These are phyloP conservation scores for Alternaria arbusti DNA, from an alignment of 2,329 filamentous ascomycete species.

Conservation along the genomic window DNA sequence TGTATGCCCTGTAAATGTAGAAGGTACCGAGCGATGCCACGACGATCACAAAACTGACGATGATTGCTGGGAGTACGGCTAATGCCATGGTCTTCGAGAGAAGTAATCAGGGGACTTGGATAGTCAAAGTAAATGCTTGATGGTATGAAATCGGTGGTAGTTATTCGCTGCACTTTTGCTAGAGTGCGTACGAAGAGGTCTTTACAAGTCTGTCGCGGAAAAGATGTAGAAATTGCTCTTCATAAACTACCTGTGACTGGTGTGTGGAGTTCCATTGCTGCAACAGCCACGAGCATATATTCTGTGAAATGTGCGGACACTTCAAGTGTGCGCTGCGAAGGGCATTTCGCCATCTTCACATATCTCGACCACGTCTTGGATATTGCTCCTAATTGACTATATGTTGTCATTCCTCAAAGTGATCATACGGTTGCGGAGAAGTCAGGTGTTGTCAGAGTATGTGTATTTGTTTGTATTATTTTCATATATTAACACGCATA, in stretches of 20 bases:
- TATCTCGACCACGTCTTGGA: not conserved
- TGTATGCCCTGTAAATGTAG: not conserved
- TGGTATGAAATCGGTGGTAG: not conserved
- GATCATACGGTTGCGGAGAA: not conserved
- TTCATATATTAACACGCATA: not conserved
- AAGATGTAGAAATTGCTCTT: not conserved
- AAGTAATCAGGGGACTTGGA: not conserved
- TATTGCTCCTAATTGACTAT: not conserved
- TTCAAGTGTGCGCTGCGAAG: not conserved
- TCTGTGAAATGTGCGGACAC: not conserved
- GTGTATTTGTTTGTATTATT: not conserved
- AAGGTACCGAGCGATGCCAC: not conserved
- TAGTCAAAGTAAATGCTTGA: not conserved
- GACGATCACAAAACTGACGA: not conserved
- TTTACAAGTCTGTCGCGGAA: not conserved
- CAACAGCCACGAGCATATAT: not conserved
- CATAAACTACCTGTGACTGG: not conserved
- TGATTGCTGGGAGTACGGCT: not conserved
- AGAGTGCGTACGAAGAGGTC: not conserved
- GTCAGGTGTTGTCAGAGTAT: not conserved
- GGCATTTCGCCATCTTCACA: not conserved
- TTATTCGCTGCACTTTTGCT: not conserved
- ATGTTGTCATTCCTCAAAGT: not conserved
- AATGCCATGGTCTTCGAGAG: not conserved
- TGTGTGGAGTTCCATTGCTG: not conserved